Evolutionary conservation across 169 alveolate species (phyloP), one percentile per base, ranked within the genome.

Genomic region (Ophryocystis elektroscirrha): DNA sequence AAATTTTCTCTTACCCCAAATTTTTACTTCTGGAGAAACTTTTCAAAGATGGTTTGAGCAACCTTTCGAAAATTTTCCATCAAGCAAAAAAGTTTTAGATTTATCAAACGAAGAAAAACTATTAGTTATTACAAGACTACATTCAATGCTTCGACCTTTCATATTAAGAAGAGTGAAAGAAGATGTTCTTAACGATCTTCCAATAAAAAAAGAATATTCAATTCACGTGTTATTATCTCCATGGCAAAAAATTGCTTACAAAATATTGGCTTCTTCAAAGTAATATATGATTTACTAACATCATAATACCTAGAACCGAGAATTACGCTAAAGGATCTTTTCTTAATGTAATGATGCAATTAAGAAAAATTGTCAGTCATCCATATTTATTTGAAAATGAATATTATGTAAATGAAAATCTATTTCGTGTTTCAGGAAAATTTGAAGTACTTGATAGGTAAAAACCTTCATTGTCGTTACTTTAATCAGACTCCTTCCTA

Each of bases 101-200:
- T 71, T 74, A 45, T 63, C 76, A 39, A 78, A 68, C 25, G 59
- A 66, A 30, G 63, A 76, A 44, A 61, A 71, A 52, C 59, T 68
- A 51, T 56, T 59, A 25, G 70, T 78, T 27, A 69, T 81, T 19
- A 73, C 79, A 28, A 72, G 95, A 46, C 79, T 93, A 20, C 99
- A 93, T 70, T 74, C 83, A 9, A 86, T 89, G 18, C 73, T 93
- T 51, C 83, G 91, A 44, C 97, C 97, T 0, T 93, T 89, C 68
- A 82, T 93, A 96, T 78, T 93, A 16, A 65, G 99, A 51, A 71
- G 99, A 47, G 84, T 88, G 5, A 93, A 93, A 63, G 83, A 81
- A 48, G 98, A 92, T 61, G 97, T 92, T 7, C 91, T 87, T 46
- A 79, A 76, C 48, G 96, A 88, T 37, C 77, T 93, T 57, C 97